These are phyloP conservation scores for Prosopis cineraria DNA, from an alignment of 306 rosid genomes.

Conservation along the genomic window DNA sequence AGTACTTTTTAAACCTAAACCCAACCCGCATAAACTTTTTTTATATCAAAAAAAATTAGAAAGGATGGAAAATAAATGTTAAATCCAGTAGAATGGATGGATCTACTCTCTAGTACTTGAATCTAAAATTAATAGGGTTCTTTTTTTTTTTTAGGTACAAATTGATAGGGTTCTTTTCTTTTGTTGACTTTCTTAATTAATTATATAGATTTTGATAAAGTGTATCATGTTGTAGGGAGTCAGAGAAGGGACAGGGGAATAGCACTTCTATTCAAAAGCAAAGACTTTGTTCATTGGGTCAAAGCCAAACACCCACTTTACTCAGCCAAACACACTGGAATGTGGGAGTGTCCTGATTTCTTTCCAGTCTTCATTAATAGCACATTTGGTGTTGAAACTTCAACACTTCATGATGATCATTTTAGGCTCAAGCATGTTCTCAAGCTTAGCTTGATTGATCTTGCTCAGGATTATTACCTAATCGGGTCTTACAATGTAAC, in stretches of 20 bases:
- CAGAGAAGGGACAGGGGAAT: conserved; percentile 33
- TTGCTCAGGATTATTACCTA: conserved; percentile 39
- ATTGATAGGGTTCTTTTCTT: not conserved
- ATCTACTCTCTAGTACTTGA: no score
- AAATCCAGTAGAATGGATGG: no score
- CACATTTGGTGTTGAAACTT: conserved; percentile 27
- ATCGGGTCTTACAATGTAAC: conserved; percentile 44
- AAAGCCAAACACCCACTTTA: conserved; percentile 38
- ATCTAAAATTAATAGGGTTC: no score
- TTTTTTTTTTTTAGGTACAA: no score
- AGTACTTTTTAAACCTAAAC: no score
- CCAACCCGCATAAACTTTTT: no score
- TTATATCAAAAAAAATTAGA: no score
- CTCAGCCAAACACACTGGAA: conserved; percentile 36
- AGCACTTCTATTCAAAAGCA: conserved; percentile 46
- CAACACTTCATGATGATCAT: not conserved
- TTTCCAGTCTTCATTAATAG: conserved; percentile 43
- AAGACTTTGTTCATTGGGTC: conserved; percentile 49
- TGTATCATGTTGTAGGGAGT: conserved; percentile 2
- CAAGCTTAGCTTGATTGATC: conserved; percentile 44
- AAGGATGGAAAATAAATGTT: no score
- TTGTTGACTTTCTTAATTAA: not conserved
- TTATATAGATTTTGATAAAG: not conserved
- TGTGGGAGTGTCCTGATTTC: conserved; percentile 66
- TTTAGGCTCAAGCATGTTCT: conserved; percentile 45